phyloP scores from a whole-genome alignment of 768 basidiomycete species.

The Pleurotus citrinopileatus region DNA sequence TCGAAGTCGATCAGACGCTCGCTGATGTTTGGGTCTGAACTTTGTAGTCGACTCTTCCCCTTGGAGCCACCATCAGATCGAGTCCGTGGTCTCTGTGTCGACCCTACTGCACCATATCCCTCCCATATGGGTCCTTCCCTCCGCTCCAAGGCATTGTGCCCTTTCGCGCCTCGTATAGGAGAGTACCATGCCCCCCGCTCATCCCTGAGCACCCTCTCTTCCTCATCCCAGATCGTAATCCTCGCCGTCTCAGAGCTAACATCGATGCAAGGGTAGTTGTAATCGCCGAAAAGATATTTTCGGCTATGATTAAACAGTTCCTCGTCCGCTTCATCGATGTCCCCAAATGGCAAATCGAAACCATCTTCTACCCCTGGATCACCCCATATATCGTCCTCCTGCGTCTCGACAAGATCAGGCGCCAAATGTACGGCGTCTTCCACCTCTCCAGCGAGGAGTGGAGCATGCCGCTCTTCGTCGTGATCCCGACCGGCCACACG shows the following conservation, averaged over 20 bases:
- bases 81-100: slow-evolving; percentile 15
- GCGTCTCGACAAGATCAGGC: slow-evolving; percentile 44
- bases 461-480: slow-evolving; percentile 66
- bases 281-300: slow-evolving; percentile 85
- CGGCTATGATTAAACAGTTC: slow-evolving; percentile 72
- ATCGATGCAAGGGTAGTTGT: slow-evolving; percentile 87
- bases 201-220: slow-evolving; percentile 78
- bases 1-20: slow-evolving; percentile 42
- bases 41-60: slow-evolving; percentile 1
- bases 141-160: slow-evolving; percentile 36
- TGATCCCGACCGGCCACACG: slow-evolving; percentile 40
- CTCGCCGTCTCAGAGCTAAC: slow-evolving; percentile 76
- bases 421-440: slow-evolving; percentile 65
- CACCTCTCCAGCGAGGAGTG: slow-evolving; percentile 63
- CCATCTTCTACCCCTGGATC: slow-evolving; percentile 33
- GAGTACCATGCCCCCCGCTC: slow-evolving; percentile 74
- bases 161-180: slow-evolving; percentile 47
- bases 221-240: slow-evolving; percentile 72
- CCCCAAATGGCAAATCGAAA: slow-evolving; percentile 66
- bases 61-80: slow-evolving; percentile 6
- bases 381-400: slow-evolving; percentile 42
- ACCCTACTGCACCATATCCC: slow-evolving; percentile 57
- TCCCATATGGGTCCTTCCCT: slow-evolving; percentile 41
- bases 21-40: slow-evolving; percentile 22
- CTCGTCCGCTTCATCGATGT: slow-evolving; percentile 70